Percentiles rank a stretch among this genome's conserved stretches.
These are phyloP conservation scores for Ophiognomonia clavigignenti-juglandacearum DNA, from an alignment of 2,329 filamentous ascomycete genomes.

Conservation along the genomic window DNA sequence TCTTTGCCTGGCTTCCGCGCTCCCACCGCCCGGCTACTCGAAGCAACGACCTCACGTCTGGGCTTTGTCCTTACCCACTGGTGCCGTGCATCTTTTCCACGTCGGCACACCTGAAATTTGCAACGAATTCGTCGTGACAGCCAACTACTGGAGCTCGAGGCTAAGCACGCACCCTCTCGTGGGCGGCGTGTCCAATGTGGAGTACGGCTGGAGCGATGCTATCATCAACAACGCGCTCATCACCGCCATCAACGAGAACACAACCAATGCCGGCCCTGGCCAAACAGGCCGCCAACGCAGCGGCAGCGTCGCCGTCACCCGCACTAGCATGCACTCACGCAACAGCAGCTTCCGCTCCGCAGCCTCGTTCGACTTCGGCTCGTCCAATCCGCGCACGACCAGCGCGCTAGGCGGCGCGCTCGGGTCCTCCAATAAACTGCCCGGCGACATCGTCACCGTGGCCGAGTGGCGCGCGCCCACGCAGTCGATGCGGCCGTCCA, in stretches of 20 bases:
- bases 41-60: constrained; percentile 87
- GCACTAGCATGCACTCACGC: constrained; percentile 42
- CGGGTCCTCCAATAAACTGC: constrained; percentile 48
- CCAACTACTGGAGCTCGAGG: constrained; percentile 96
- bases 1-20: constrained; percentile 84
- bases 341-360: constrained; percentile 43
- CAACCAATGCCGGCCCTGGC: constrained; percentile 24
- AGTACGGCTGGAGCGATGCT: constrained; percentile 91
- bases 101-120: constrained; percentile 93
- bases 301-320: constrained; percentile 42
- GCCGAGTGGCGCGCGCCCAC: constrained; percentile 85
- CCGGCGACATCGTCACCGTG: constrained; percentile 79
- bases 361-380: constrained; percentile 60
- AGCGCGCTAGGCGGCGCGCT: constrained; percentile 35
- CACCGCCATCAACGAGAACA: constrained; percentile 45
- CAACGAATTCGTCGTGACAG: constrained; percentile 87
- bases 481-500: constrained; percentile 84
- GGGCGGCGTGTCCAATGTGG: constrained; percentile 92
- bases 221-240: constrained; percentile 64
- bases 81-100: constrained; percentile 96
- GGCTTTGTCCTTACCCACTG: constrained; percentile 86
- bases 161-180: constrained; percentile 89
- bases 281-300: constrained; percentile 32
- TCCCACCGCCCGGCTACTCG: constrained; percentile 90
- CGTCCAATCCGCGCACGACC: constrained; percentile 46